Conservation (phyloP, 805 yeast species). For the Kodamaea neixiangensis region DNA sequence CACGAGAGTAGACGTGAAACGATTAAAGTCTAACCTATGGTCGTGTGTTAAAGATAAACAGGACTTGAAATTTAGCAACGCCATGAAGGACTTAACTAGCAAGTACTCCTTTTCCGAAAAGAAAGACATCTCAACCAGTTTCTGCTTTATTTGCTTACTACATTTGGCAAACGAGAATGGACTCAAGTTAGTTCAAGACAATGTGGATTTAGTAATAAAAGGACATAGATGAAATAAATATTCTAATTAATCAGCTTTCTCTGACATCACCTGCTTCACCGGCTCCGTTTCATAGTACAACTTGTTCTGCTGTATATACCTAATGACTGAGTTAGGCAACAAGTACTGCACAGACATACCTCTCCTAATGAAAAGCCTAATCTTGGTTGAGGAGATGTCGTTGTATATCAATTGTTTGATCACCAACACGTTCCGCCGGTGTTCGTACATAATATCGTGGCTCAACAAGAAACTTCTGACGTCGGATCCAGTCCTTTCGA, state of each 20-base stretch:
- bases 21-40: conserved; percentile 9
- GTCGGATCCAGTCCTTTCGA: conserved; percentile 95
- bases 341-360: conserved; percentile 97
- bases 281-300: conserved; percentile 91
- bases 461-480: conserved; percentile 88
- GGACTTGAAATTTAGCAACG: conserved; percentile 1
- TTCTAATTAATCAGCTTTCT: conserved; percentile 24
- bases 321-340: conserved; percentile 89
- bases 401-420: conserved; percentile 95
- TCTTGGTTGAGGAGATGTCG: conserved; percentile 94
- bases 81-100: not conserved
- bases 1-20: conserved; percentile 8
- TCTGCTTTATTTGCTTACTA: conserved; percentile 8
- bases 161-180: conserved; percentile 12
- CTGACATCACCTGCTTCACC: conserved; percentile 75
- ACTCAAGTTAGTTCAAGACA: not conserved
- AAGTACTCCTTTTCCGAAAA: not conserved
- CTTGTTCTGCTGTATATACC: conserved; percentile 91
- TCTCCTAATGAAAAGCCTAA: conserved; percentile 85
- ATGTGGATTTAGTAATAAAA: conserved; percentile 1
- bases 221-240: not conserved
- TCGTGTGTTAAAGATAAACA: not conserved
- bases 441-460: conserved; percentile 97
- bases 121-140: conserved; percentile 8
- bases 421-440: conserved; percentile 87